A percentile compares a stretch with the other conserved stretches of the same genome.
Evolutionary conservation across 306 rosid species (phyloP).

Genomic region (Quercus variabilis): DNA sequence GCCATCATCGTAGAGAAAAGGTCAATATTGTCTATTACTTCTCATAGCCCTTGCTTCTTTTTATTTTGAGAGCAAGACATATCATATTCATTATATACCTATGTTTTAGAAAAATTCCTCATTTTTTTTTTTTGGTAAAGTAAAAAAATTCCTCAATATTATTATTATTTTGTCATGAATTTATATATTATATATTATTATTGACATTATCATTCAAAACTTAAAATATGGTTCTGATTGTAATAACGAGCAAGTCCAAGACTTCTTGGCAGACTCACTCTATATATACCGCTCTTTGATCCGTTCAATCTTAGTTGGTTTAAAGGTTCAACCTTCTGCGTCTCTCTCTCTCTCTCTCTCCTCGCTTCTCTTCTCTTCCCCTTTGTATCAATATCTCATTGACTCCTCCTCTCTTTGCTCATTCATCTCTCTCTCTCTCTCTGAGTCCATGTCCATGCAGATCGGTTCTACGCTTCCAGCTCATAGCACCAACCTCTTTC

Average conservation of each 20-base stretch:
- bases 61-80: too few relatives aligned
- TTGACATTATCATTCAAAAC: neutral
- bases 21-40: neutral
- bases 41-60: neutral
- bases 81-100: too few relatives aligned
- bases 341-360: neutral
- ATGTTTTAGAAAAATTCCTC: too few relatives aligned
- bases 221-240: neutral
- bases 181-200: too few relatives aligned
- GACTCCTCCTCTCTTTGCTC: neutral
- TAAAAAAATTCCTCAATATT: too few relatives aligned
- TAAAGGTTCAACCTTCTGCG: neutral
- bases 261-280: neutral
- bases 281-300: neutral
- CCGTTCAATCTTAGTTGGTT: neutral
- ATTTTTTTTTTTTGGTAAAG: too few relatives aligned
- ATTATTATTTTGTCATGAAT: too few relatives aligned
- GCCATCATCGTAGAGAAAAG: neutral
- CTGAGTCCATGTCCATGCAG: slow-evolving; percentile 31
- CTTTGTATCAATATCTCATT: neutral
- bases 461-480: slow-evolving; percentile 45
- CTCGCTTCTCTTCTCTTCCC: neutral
- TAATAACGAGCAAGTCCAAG: neutral
- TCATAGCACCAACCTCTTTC: slow-evolving; percentile 41
- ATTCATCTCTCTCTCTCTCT: neutral